Evolutionary conservation across 805 yeast species (phyloP).

Genomic region (Blastobotrys chiropterorum): DNA sequence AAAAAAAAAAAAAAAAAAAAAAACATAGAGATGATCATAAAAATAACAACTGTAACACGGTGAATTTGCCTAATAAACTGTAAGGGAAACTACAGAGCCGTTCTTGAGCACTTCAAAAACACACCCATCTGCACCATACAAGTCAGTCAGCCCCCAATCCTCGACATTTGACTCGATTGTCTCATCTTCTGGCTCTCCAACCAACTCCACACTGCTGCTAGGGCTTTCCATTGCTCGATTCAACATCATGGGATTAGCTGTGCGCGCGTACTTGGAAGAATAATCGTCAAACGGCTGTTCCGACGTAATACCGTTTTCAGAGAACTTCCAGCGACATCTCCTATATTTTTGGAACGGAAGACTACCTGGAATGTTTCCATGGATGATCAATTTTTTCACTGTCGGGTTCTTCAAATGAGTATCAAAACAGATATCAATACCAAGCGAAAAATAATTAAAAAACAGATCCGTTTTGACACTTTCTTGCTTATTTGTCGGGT

Average conservation of each 20-base stretch:
- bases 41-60: too few species aligned
- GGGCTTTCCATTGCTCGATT: conserved; percentile 24
- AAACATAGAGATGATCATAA: too few species aligned
- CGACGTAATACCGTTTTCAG: conserved; percentile 12
- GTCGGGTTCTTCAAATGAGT: conserved; percentile 28
- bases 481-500: conserved; percentile 21
- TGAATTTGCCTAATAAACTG: conserved; percentile 12
- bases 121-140: conserved; percentile 18
- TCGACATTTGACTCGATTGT: conserved; percentile 2
- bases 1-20: too few species aligned
- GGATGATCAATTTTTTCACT: conserved; percentile 45
- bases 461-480: conserved; percentile 16
- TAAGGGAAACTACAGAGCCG: conserved; percentile 16
- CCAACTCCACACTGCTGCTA: conserved; percentile 24
- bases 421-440: conserved; percentile 51
- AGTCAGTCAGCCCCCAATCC: conserved; percentile 22
- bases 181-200: conserved; percentile 17
- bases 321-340: conserved; percentile 41
- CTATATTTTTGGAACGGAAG: conserved; percentile 51
- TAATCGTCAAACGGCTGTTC: conserved; percentile 9
- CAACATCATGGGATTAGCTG: conserved; percentile 20
- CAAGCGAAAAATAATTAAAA: conserved; percentile 46
- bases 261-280: background rate
- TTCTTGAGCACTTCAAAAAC: conserved; percentile 21
- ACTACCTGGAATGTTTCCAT: conserved; percentile 50